Evolutionary conservation across 2,329 filamentous ascomycete genomes (phyloP), one percentile per base, ranked within the genome.

Genomic region (Lasiodiplodia hormozganensis): DNA sequence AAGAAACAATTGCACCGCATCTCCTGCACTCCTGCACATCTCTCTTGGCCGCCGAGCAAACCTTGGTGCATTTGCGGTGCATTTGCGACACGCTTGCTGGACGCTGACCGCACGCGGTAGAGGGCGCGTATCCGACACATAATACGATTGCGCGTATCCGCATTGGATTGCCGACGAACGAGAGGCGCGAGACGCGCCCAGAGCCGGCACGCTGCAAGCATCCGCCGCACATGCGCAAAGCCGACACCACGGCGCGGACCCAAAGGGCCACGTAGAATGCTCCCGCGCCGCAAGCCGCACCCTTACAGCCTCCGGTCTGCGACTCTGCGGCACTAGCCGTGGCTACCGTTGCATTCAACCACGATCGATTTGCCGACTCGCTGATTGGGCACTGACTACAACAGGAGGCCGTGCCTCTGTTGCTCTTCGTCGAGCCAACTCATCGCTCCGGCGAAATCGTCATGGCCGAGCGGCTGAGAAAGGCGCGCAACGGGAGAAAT

Each of bases 81-180:
- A 40, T 62, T 60, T 34, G 58, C 58, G 47, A 51, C 51, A 14
- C 28, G 43, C 31, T 16, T 38, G 60, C 47, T 64, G 11, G 25
- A 51, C 58, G 58, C 40, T 28, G 51, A 12, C 14, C n/a, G 31
- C 12, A 12, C 31, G n/a, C 21, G 28, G 34, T 36, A 16, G 18
- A 36, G 14, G 5, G 54, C 54, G 54, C 54, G 7, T 18, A 36
- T 38, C 31, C 43, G 28, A 64, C 60, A 64, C 60, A 47, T 16
- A n/a, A 16, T 10, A 34, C 31, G 60, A 64, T 28, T n/a, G 60
- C 60, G 60, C 60, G 43, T 64, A 38, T 64, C 60, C 47, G 57
- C 34, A 36, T 43, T 28, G 38, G 14, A 18, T n/a, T 49, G 14
- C 56, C 56, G 40, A 49, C 57, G 38, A 62, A 62, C 57, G 57